Base-by-base conservation (phyloP, 108 stramenopile genomes). In the Cyclotella sp. region DNA sequence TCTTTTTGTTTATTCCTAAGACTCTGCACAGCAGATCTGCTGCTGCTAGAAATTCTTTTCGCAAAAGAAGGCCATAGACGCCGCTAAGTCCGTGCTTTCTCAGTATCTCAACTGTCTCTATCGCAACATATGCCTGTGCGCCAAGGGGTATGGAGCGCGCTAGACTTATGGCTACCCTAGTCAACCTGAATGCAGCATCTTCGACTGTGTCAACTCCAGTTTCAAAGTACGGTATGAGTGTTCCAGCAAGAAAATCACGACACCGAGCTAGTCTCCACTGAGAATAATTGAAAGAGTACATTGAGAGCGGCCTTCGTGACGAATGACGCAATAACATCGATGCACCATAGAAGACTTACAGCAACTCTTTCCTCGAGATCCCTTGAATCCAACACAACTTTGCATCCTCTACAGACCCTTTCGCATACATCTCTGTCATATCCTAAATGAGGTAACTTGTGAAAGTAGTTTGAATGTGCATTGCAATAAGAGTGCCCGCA, bases 21-120 rank as follows among this genome's bases (percentile, higher is more conserved):
- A 95, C 90, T 43, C 81, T 79, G 70, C 90, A 86, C 12, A 97
- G 75, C 64, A 97, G 73, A 73, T 97, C 98, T 28, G 95, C 98
- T 0, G 98, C 97, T 34, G 93, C 95, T 28, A 97, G 75, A 65
- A 97, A 97, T 74, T 98, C 98, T 65, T 96, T 86, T 24, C 96
- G 82, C 58, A 98, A 71, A 62, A 98, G 84, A 53, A 98, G 76
- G 0, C 93, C 93, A 67, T 97, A 97, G 7, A 98, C 90, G 9
- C 98, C 97, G 68, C 93, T 91, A 60, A 95, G 84, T 7, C 98
- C 98, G 64, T 98, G 89, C 63, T 92, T 92, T 54, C 94, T 73
- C 21, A 98, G 77, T 18, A 98, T 88, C 60, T 98, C 96, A n/a
- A 95, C 84, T 19, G 94, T 95, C 84, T 98, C 97, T 9, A 96